Conservation (phyloP, 164 flowering plant species). For the Vitis rotundifolia region DNA sequence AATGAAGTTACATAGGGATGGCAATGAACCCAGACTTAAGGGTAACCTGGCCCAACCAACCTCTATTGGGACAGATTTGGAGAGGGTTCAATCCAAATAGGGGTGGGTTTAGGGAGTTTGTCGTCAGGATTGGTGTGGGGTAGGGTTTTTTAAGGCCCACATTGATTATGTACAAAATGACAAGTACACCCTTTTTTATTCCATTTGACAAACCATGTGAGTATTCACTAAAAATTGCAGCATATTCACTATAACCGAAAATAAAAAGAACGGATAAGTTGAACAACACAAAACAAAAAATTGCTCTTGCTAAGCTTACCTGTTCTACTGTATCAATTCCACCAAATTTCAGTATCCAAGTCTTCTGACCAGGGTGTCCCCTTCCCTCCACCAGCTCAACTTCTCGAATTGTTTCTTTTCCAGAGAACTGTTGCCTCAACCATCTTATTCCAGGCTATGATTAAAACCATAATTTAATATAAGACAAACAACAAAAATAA, state of each 20-base stretch:
- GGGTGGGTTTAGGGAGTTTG: too few relatives aligned
- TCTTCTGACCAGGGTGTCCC: conserved; percentile 69
- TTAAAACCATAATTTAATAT: conserved; percentile 7
- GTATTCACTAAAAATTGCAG: not conserved
- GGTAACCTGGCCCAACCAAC: too few relatives aligned
- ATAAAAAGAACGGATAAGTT: not conserved
- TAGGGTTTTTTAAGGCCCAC: too few relatives aligned
- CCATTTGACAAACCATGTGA: not conserved
- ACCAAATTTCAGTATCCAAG: conserved; percentile 72
- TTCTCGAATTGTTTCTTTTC: conserved; percentile 64
- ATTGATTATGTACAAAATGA: too few relatives aligned
- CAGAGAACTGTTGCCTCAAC: conserved; percentile 62
- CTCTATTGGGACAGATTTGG: too few relatives aligned
- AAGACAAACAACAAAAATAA: not conserved
- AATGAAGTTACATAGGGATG: not conserved
- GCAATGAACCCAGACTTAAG: too few relatives aligned
- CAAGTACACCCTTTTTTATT: too few relatives aligned
- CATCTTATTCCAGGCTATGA: conserved; percentile 84
- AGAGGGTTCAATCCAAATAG: too few relatives aligned
- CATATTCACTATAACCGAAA: not conserved
- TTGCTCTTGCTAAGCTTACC: conserved; percentile 31
- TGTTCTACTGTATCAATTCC: conserved; percentile 68
- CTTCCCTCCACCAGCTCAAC: conserved; percentile 82
- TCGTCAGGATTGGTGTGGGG: too few relatives aligned
- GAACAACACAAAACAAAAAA: too few relatives aligned